Evolutionary conservation across 352 stramenopile species (phyloP), one percentile per base, ranked within the genome.

Genomic region (Elongisporangium anandrum): DNA sequence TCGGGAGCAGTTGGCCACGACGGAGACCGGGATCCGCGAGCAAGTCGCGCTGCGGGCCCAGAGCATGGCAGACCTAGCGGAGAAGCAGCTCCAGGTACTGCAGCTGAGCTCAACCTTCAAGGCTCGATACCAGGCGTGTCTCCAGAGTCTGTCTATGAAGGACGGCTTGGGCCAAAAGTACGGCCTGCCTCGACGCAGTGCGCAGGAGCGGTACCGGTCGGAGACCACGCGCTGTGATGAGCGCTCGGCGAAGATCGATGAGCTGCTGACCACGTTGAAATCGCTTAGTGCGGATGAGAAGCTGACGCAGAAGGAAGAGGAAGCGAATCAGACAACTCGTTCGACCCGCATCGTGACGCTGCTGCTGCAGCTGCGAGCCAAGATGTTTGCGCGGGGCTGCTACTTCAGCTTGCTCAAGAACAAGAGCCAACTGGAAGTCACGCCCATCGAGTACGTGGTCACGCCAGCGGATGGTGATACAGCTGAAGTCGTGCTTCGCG

Each of bases 121-220:
- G 55, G 51, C 59, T 8, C 73, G 85, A 19, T 87, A 90, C 63
- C 79, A 93, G 26, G 23, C 51, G n/a, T 94, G 79, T 52, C 61
- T 90, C 19, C 87, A 94, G 58, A 84, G 63, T 39, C 63, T 97
- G 50, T 92, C 83, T 16, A 91, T 97, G 70, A 85, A 87, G 54
- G 87, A 97, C 62, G 90, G 91, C 0, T 69, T 97, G 0, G 90
- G 90, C 0, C 87, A 91, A 64, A 97, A 94, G 67, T 97, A 93
- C 39, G 88, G 91, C 15, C 65, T 92, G 21, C 91, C 91, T 54
- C 69, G 87, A 0, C 82, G 90, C 29, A 85, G 75, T 13, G 88
- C 91, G 2, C 87, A 96, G 62, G 90, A 97, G 57, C 64, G 78
- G 15, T 88, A 94, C 41, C 78, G 91, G 4, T 92, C 85, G 1